Conservation (phyloP, 345 rosid genomes). For the Linum trigynum region DNA sequence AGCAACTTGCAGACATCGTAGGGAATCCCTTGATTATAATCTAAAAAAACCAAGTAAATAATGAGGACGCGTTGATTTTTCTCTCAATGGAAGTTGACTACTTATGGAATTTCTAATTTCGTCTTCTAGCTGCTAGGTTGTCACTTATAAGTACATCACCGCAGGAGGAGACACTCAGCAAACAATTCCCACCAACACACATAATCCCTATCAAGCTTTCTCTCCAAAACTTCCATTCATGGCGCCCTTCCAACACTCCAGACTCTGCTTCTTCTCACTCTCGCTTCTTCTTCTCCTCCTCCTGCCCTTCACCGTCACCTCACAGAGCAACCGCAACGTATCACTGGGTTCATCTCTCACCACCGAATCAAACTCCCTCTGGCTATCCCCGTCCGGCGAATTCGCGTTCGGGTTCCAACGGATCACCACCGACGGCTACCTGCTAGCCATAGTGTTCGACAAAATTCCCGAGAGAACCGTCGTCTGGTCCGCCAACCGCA, state of each 20-base stretch:
- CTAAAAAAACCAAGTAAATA: no score
- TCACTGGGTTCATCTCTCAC: constrained; percentile 23
- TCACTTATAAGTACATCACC: no score
- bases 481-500: constrained; percentile 41
- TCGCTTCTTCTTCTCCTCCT: constrained; percentile 11
- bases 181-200: no score
- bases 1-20: no score
- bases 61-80: no score
- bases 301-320: constrained; percentile 11
- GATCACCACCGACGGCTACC: constrained; percentile 13
- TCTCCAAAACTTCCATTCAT: no score
- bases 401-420: constrained; percentile 42
- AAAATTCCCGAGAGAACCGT: constrained; percentile 35
- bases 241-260: neutral
- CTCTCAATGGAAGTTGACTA: no score
- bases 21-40: no score
- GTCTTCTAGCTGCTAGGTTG: no score
- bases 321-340: constrained; percentile 20
- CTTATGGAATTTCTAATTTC: no score
- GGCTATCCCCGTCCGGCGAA: constrained; percentile 43
- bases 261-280: neutral
- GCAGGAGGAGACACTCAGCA: no score
- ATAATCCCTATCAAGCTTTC: no score
- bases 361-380: constrained; percentile 14
- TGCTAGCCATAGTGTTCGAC: constrained; percentile 35